Base-by-base conservation (phyloP, 176 grass and related monocot genomes). In the Bolboschoenus planiculmis region DNA sequence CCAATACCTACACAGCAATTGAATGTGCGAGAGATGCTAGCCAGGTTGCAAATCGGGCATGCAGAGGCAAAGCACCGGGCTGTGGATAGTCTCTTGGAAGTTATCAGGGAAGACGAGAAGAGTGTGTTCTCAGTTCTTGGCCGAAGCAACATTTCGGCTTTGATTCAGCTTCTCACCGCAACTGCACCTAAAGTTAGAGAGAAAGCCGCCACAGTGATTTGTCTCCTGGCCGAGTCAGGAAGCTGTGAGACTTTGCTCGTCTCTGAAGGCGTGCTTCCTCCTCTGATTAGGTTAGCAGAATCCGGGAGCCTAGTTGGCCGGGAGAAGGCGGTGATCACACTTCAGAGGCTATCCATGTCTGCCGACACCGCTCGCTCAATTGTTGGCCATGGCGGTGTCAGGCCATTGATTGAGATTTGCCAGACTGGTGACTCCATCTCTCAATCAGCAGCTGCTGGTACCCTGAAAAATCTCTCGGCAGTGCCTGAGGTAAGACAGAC, bases 261-360 rank as follows among this genome's bases (percentile, higher is more conserved):
- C 20, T 99, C 89, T 0, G 97, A 99, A 81, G 97, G 97, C 2
- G 89, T 87, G 15, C 86, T 99, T 46, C 91, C 93, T 30, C 93
- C 93, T 4, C 70, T 96, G 62, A 90, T 99, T 83, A 86, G 91
- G 51, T 26, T 99, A 15, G 86, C 86, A 0, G 97, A 99, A 84
- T 99, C 93, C 0, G 97, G 97, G 34, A 95, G 88, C 72, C 81
- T 96, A 8, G 88, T 99, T 3, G 89, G 93, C 55, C 76, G 93
- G 48, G 97, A 99, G 81, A 99, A 99, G 83, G 97, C 97, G 0
- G 97, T 96, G 60, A 83, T 99, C 48, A 93, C 97, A 13, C 88
- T 96, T 3, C 93, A 99, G 85, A 76, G 91, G 53, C 42, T 96
- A 54, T 96, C 97, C 21, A 99, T 93, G 88, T 96, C 93, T 0